These are phyloP conservation scores for Xylariomycetidae sp. DNA, from an alignment of 2,329 filamentous ascomycete genomes.

Conservation along the genomic window DNA sequence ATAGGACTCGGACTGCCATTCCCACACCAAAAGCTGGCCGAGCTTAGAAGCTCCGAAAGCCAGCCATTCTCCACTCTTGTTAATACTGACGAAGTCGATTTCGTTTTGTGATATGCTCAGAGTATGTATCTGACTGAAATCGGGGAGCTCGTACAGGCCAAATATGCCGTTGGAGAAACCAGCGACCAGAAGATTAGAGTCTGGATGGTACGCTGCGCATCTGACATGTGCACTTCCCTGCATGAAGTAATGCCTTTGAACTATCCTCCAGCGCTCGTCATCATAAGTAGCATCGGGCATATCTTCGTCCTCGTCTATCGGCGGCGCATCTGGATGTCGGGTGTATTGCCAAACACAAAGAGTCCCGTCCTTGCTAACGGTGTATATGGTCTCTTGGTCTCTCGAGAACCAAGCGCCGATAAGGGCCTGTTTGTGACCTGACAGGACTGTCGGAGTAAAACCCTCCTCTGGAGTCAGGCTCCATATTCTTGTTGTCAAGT, in stretches of 20 bases:
- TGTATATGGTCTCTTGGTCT: slow-evolving; percentile 93
- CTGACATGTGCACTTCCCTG: slow-evolving; percentile 82
- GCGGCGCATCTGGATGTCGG: slow-evolving; percentile 52
- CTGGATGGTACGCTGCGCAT: slow-evolving; percentile 84
- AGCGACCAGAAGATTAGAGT: slow-evolving; percentile 87
- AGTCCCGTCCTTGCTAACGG: slow-evolving; percentile 94
- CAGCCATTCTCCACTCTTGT: slow-evolving; percentile 92
- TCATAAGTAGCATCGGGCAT: slow-evolving; percentile 57
- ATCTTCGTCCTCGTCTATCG: slow-evolving; percentile 52
- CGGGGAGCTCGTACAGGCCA: slow-evolving; percentile 89
- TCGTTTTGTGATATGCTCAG: slow-evolving; percentile 92
- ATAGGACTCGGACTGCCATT: slow-evolving; percentile 99
- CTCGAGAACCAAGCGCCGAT: slow-evolving; percentile 96
- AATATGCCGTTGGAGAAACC: slow-evolving; percentile 95
- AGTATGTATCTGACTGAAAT: slow-evolving; percentile 93
- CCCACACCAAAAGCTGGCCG: slow-evolving; percentile 96
- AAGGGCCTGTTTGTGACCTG: slow-evolving; percentile 86
- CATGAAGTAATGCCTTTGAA: slow-evolving; percentile 89
- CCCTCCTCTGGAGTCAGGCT: slow-evolving; percentile 82
- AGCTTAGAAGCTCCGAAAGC: slow-evolving; percentile 94
- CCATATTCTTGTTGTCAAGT: slow-evolving; percentile 92
- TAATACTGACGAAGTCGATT: slow-evolving; percentile 92
- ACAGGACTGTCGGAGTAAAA: slow-evolving; percentile 83
- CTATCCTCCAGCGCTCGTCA: slow-evolving; percentile 83
- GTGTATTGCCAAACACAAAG: slow-evolving; percentile 89